Base-by-base conservation (phyloP, 2,329 filamentous ascomycete species). In the Fusarium nelsonii region DNA sequence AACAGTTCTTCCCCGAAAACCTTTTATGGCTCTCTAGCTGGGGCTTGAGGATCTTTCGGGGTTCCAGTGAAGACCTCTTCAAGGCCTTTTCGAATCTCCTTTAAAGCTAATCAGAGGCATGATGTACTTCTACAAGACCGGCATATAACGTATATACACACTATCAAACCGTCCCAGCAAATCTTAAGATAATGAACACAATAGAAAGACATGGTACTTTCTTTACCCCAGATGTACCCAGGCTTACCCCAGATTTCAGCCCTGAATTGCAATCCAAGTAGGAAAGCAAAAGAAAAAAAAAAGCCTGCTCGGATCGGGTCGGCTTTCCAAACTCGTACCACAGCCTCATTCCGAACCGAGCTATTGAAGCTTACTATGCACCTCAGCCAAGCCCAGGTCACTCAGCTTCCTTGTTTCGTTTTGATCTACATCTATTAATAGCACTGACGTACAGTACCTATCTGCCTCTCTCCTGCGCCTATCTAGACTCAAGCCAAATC, bases 271-370 rank as follows among this genome's bases (percentile, higher is more conserved):
- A 23, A 37, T 11, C 48, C 12, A 28, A 39, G 30, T 9, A 30
- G 28, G 18, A 30, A 32, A 48, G 26, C 15, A 44, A 33, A 34
- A 23, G 6, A 23, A 23, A 23, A 23, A 23, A 23, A 23, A 23
- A 34, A 28, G 18, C 26, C 18, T 16, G 23, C 50, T 63, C 43
- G 59, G 61, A 34, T 58, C 61, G 59, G 58, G n/a, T 50, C 61
- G 59, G 61, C 43, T 49, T 36, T 33, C 30, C 11, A 43, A 43
- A 61, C 33, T 30, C 26, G 50, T 45, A 40, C 28, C 39, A 53
- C 34, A 18, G 33, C n/a, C 55, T 41, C 15, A 6, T 64, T 34
- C 59, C 51, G 61, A 64, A 63, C 60, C 59, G 61, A 63, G 20
- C 37, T 44, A n/a, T 39, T 39, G 26, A 45, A n/a, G 33, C 45